phyloP scores from a whole-genome alignment of 1,139 yeast genomes.

The Hyphopichia wangnamkhiaoensis region DNA sequence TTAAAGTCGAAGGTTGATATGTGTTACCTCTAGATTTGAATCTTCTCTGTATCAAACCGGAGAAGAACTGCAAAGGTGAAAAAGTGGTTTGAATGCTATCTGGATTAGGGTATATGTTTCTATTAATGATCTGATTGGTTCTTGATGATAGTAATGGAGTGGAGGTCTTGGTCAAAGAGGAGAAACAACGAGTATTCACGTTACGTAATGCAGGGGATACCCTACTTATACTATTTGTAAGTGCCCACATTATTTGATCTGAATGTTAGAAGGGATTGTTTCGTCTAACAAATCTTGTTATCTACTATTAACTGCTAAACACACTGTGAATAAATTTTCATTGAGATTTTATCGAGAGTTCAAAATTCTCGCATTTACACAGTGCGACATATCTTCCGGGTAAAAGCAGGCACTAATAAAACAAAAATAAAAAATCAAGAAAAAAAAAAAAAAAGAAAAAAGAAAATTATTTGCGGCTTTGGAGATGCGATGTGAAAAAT shows the following conservation, averaged over 20 bases:
- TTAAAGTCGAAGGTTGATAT: conserved; percentile 88
- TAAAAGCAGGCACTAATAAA: conserved; percentile 7
- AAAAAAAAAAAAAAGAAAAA: neutral
- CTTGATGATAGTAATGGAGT: conserved; percentile 8
- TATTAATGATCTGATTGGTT: conserved; percentile 2
- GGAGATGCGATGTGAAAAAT: conserved; percentile 7
- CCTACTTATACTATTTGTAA: conserved; percentile 1
- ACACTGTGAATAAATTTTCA: conserved; percentile 2
- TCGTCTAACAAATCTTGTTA: too few relatives aligned
- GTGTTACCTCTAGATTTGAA: conserved; percentile 92
- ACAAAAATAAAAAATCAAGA: conserved; percentile 3
- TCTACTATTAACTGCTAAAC: too few relatives aligned
- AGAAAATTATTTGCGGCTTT: conserved; percentile 8
- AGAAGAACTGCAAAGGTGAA: conserved; percentile 23
- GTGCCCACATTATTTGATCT: conserved; percentile 2
- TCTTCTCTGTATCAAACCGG: conserved; percentile 57
- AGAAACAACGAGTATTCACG: conserved; percentile 13
- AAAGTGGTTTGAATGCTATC: conserved; percentile 7
- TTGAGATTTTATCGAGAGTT: neutral
- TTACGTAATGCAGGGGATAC: neutral
- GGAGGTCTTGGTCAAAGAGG: conserved; percentile 17
- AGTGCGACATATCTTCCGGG: neutral
- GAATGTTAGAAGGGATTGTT: too few relatives aligned
- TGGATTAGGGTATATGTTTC: conserved; percentile 3
- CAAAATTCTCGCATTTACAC: neutral